phyloP scores from a whole-genome alignment of 352 stramenopile species.

The Globisporangium middletonii region DNA sequence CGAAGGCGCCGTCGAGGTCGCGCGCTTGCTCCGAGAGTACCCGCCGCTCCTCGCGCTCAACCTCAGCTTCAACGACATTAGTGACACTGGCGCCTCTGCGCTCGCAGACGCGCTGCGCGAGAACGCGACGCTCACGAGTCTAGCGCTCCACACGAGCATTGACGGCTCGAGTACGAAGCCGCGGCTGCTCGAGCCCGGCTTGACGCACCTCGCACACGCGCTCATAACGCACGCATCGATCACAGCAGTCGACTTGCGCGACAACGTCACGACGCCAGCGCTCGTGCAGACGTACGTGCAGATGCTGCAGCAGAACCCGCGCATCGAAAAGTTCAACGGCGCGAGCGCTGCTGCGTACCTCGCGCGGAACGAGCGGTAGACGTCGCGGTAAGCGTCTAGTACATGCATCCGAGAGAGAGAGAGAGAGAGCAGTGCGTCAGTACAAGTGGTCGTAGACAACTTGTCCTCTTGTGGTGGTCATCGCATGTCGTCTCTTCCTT shows the following conservation, averaged over 20 bases:
- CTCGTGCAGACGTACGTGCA: constrained; percentile 32
- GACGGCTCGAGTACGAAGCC: constrained; percentile 26
- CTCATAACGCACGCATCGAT: constrained; percentile 33
- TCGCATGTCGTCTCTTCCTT: no score
- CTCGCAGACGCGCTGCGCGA: constrained; percentile 33
- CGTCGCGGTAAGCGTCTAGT: neutral
- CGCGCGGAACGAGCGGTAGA: constrained; percentile 26
- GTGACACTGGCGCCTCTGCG: constrained; percentile 32
- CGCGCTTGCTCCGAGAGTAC: constrained; percentile 29
- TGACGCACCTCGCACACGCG: constrained; percentile 25
- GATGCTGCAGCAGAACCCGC: constrained; percentile 30
- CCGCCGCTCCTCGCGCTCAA: constrained; percentile 35
- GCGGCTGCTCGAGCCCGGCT: constrained; percentile 33
- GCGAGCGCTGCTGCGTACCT: constrained; percentile 42
- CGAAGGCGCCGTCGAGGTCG: constrained; percentile 42
- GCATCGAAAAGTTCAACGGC: constrained; percentile 57
- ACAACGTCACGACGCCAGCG: constrained; percentile 29
- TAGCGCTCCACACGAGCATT: constrained; percentile 43
- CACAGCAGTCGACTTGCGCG: constrained; percentile 40
- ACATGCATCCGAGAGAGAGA: neutral
- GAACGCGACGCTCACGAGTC: constrained; percentile 39
- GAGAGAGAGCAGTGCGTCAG: no score
- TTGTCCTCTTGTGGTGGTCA: no score
- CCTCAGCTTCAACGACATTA: constrained; percentile 74
- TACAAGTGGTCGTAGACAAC: neutral